phyloP scores from a whole-genome alignment of 495 filamentous ascomycete species.

The Pyronema domesticum region DNA sequence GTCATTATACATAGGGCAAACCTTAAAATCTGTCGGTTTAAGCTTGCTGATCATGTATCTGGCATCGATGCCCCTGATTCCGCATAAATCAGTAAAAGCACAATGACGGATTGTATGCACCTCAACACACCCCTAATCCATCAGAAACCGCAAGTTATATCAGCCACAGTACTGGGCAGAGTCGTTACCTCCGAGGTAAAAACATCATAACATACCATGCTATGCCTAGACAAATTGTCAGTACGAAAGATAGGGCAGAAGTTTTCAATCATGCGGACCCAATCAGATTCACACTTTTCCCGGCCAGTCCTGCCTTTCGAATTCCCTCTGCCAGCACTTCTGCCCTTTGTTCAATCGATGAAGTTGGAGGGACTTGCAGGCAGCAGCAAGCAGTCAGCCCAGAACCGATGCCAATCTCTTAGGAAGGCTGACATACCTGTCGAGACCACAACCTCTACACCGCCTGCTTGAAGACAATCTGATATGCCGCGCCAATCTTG shows the following conservation, averaged over 20 bases:
- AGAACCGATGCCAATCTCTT: background rate
- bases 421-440: conserved; percentile 2
- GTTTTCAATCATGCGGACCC: conserved; percentile 7
- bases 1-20: conserved; percentile 10
- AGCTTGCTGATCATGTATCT: conserved; percentile 81
- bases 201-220: conserved; percentile 41
- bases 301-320: conserved; percentile 12
- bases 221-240: conserved; percentile 36
- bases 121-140: background rate
- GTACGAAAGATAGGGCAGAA: background rate
- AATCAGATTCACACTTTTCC: conserved; percentile 19
- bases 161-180: background rate
- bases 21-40: conserved; percentile 48
- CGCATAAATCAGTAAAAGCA: conserved; percentile 11
- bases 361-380: conserved; percentile 15
- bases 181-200: background rate
- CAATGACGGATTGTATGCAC: background rate
- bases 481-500: conserved; percentile 72
- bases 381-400: background rate
- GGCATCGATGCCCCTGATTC: conserved; percentile 61
- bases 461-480: conserved; percentile 53
- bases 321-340: conserved; percentile 18
- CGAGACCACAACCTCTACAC: conserved; percentile 53
- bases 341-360: conserved; percentile 16
- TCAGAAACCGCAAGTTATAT: background rate